phyloP scores from a whole-genome alignment of 495 filamentous ascomycete genomes.

The Talaromyces borbonicus region DNA sequence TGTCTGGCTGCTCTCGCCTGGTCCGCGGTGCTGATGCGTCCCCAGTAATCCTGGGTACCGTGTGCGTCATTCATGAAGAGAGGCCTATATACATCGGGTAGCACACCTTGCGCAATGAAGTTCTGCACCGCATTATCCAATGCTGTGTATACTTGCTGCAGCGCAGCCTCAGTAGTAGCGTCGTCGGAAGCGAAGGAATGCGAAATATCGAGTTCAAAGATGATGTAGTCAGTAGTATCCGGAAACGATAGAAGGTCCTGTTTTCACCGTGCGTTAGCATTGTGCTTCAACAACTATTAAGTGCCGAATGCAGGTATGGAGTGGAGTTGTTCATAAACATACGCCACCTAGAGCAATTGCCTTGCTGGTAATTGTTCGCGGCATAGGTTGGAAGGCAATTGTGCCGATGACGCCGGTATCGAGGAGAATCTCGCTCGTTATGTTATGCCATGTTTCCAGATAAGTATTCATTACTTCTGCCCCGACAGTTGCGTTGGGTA shows the following conservation, averaged over 20 bases:
- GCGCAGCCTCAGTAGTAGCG: conserved; percentile 37
- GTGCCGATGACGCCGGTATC: conserved; percentile 40
- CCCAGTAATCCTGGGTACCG: conserved; percentile 50
- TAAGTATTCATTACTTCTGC: conserved; percentile 33
- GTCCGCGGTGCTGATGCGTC: conserved; percentile 39
- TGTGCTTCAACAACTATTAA: not conserved
- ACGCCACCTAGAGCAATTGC: conserved; percentile 39
- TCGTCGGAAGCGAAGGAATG: conserved; percentile 35
- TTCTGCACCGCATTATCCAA: conserved; percentile 22
- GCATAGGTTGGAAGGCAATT: conserved; percentile 49
- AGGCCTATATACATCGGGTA: conserved; percentile 43
- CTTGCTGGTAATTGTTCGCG: conserved; percentile 35
- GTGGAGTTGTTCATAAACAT: too few relatives aligned
- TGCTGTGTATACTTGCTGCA: conserved; percentile 28
- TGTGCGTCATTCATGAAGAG: conserved; percentile 54
- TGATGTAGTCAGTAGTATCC: conserved; percentile 40
- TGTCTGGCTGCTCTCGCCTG: conserved; percentile 29
- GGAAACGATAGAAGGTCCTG: conserved; percentile 45
- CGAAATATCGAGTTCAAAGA: conserved; percentile 48
- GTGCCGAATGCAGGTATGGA: too few relatives aligned
- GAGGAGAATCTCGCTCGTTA: conserved; percentile 27
- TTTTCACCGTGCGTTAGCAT: conserved; percentile 3
- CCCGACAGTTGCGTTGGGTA: conserved; percentile 33
- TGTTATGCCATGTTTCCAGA: conserved; percentile 44
- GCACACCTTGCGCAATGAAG: conserved; percentile 32